Evolutionary conservation across 2,329 filamentous ascomycete species (phyloP).

Genomic region (Fusarium sp.): DNA sequence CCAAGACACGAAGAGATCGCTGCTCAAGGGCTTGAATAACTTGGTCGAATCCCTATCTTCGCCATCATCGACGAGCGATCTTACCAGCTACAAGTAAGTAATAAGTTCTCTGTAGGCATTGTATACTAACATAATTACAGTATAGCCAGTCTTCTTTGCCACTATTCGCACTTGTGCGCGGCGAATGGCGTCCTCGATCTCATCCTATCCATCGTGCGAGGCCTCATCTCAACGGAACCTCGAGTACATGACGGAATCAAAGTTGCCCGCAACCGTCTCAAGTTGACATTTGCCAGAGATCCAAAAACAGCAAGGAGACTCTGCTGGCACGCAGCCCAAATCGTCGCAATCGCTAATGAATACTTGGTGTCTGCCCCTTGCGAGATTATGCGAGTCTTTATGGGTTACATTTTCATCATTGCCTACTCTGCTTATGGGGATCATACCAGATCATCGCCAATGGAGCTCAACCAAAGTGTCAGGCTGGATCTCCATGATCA

Average conservation of each 20-base stretch:
- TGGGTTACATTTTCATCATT: background rate
- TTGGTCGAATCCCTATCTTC: background rate
- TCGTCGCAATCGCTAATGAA: background rate
- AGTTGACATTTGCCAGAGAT: background rate
- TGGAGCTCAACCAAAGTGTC: background rate
- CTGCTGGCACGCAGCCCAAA: background rate
- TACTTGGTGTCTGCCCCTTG: background rate
- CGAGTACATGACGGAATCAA: background rate
- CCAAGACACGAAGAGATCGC: background rate
- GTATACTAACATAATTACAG: rapidly evolving
- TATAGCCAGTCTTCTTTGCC: background rate
- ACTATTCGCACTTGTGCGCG: background rate
- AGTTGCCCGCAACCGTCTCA: background rate
- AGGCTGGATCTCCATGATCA: background rate
- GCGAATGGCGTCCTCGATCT: background rate
- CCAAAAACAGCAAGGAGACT: background rate
- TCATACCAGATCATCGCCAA: background rate
- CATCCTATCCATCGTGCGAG: background rate
- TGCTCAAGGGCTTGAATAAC: background rate
- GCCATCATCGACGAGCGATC: background rate
- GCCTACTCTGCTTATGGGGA: background rate
- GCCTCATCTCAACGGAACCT: background rate
- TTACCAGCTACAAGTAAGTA: background rate
- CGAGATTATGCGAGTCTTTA: constrained; percentile 1
- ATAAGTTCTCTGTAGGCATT: rapidly evolving